These are phyloP conservation scores for Cytidiella melzeri DNA, from an alignment of 768 basidiomycete species.

Conservation along the genomic window DNA sequence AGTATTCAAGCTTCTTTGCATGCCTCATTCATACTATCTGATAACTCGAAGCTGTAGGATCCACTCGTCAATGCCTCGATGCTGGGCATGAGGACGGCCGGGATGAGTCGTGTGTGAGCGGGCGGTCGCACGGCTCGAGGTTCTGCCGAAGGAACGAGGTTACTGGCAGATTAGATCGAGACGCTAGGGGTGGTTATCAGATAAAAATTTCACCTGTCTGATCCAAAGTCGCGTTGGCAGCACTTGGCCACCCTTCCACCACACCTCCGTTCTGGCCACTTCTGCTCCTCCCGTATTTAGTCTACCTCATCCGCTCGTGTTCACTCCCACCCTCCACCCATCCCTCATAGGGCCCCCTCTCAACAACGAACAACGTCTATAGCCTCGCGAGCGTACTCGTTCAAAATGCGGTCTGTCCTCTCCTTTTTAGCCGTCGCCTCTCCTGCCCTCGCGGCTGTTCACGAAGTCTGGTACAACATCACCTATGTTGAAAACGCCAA, in stretches of 20 bases:
- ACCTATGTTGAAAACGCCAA: conserved; percentile 74
- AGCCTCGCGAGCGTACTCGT: background rate
- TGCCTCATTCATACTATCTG: conserved; percentile 19
- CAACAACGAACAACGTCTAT: background rate
- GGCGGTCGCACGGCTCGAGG: no score
- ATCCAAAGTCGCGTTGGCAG: conserved; percentile 10
- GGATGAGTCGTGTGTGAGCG: no score
- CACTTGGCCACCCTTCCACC: conserved; percentile 5
- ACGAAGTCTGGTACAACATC: conserved; percentile 87
- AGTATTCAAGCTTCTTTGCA: background rate
- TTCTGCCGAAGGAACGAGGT: background rate
- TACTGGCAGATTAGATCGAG: background rate
- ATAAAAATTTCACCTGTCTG: conserved; percentile 15
- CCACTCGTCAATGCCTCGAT: no score
- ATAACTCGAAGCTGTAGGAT: no score
- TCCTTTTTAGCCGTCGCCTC: conserved; percentile 28
- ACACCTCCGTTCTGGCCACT: background rate
- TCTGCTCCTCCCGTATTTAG: conserved; percentile 6
- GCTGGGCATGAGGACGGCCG: no score
- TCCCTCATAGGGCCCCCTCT: background rate
- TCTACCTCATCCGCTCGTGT: conserved; percentile 5
- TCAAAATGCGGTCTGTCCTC: conserved; percentile 18
- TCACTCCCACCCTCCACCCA: conserved; percentile 3
- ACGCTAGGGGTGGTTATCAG: conserved; percentile 11
- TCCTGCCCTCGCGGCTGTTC: conserved; percentile 53